These are phyloP conservation scores for Prosopis cineraria DNA, from an alignment of 306 rosid genomes.

Conservation along the genomic window DNA sequence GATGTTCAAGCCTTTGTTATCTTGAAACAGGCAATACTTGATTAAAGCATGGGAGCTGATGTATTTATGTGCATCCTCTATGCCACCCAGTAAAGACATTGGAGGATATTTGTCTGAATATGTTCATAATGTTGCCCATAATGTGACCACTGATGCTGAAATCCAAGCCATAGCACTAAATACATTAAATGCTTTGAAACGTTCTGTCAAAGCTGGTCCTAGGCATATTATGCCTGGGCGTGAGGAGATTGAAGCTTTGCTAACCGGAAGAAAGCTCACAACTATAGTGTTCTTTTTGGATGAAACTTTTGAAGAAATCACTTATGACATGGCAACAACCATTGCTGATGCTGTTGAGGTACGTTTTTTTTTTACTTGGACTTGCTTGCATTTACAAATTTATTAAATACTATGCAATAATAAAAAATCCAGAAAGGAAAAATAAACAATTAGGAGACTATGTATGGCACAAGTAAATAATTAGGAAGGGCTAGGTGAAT, in stretches of 20 bases:
- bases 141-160: slow-evolving; percentile 63
- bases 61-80: slow-evolving; percentile 85
- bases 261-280: slow-evolving; percentile 85
- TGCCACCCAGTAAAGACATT: slow-evolving; percentile 96
- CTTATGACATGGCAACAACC: slow-evolving; percentile 91
- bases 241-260: slow-evolving; percentile 89
- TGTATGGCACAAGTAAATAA: slow-evolving; percentile 11
- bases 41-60: slow-evolving; percentile 95
- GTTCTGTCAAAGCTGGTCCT: slow-evolving; percentile 91
- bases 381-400: slow-evolving; percentile 28
- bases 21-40: slow-evolving; percentile 65
- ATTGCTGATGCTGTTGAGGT: slow-evolving; percentile 97
- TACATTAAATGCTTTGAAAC: slow-evolving; percentile 85
- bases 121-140: slow-evolving; percentile 74
- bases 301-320: slow-evolving; percentile 95
- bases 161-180: slow-evolving; percentile 74
- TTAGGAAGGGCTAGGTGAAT: slow-evolving; percentile 11
- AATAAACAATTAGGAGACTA: background rate
- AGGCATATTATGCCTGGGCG: slow-evolving; percentile 85
- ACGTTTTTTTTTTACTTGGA: slow-evolving; percentile 20
- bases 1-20: slow-evolving; percentile 22
- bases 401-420: slow-evolving; percentile 13
- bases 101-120: slow-evolving; percentile 86
- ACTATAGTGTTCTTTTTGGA: slow-evolving; percentile 90
- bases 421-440: background rate